These are phyloP conservation scores for Viola odorata DNA, from an alignment of 345 rosid genomes.

Conservation along the genomic window DNA sequence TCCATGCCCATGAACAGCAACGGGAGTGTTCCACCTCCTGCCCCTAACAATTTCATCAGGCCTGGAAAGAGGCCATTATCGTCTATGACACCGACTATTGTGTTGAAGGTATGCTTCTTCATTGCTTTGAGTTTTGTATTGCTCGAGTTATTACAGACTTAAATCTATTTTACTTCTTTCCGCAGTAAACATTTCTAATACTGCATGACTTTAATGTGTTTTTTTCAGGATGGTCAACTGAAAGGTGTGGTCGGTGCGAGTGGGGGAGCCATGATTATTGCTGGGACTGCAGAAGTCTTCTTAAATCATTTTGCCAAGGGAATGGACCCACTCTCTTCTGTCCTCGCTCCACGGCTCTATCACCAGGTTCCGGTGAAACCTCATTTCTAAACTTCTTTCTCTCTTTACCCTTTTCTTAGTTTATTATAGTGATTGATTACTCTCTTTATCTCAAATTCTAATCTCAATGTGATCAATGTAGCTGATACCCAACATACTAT, in stretches of 20 bases:
- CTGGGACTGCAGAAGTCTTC: conserved; percentile 45
- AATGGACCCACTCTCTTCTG: conserved; percentile 56
- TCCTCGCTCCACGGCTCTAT: conserved; percentile 55
- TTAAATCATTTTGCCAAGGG: conserved; percentile 44
- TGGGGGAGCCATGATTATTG: conserved; percentile 56
- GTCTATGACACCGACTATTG: conserved; percentile 57
- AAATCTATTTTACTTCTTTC: background rate
- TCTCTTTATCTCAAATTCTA: no score
- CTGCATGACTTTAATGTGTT: background rate
- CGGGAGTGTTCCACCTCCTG: conserved; percentile 28
- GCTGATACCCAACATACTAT: conserved; percentile 42
- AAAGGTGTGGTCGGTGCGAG: conserved; percentile 58
- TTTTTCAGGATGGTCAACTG: conserved; percentile 39
- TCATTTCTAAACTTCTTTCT: no score
- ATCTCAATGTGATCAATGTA: no score
- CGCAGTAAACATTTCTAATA: background rate
- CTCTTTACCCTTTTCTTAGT: background rate
- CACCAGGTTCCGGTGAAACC: conserved; percentile 39
- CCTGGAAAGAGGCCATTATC: conserved; percentile 63
- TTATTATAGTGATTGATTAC: background rate
- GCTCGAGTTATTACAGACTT: background rate
- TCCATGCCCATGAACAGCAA: conserved; percentile 21
- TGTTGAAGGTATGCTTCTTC: conserved; percentile 35
- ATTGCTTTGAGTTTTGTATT: background rate
- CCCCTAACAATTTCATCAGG: conserved; percentile 47